Base-by-base conservation (phyloP, 73 alveolate genomes). In the Blepharisma japonicum region DNA sequence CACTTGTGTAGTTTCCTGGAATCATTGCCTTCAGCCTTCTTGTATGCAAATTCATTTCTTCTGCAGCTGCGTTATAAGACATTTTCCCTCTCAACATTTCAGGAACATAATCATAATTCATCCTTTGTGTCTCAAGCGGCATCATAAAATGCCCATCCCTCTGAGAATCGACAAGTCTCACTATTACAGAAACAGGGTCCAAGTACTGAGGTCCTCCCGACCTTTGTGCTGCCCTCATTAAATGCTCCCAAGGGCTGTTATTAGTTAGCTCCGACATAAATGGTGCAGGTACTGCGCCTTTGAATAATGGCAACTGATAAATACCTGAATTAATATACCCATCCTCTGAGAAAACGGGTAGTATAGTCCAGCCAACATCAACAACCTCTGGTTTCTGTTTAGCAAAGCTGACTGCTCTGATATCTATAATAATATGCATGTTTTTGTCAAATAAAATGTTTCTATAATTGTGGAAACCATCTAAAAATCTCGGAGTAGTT, bases 311-410 rank as follows among this genome's bases (percentile, higher is more conserved):
- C 14, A 89, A 56, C 56, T 91, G 82, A 56, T 74, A 89, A 51
- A 80, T 76, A 6, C 95, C 95, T n/a, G 91, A 76, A 51, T 86
- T 79, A 0, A 90, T 89, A 71, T 90, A 92, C 50, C 91, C 94
- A 82, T 87, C 95, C 0, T 80, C 74, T 2, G 84, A 56, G 68
- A 90, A 84, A 20, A 92, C 78, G 14, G 96, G 98, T 6, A 92
- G 47, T 7, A 89, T 53, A 45, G 98, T 54, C 96, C 98, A 92
- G 5, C 93, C 98, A 0, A 32, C 42, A 32, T 32, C 42, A 32
- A 90, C 87, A 56, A 79, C 86, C 42, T 71, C 83, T 0, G 90
- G 77, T 25, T 81, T 87, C 6, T 91, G 90, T 45, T 83, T 86
- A 6, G 85, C 91, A 68, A 85, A 61, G 47, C 23, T 39, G 18